phyloP scores from a whole-genome alignment of 352 stramenopile species.

The Thraustotheca clavata region DNA sequence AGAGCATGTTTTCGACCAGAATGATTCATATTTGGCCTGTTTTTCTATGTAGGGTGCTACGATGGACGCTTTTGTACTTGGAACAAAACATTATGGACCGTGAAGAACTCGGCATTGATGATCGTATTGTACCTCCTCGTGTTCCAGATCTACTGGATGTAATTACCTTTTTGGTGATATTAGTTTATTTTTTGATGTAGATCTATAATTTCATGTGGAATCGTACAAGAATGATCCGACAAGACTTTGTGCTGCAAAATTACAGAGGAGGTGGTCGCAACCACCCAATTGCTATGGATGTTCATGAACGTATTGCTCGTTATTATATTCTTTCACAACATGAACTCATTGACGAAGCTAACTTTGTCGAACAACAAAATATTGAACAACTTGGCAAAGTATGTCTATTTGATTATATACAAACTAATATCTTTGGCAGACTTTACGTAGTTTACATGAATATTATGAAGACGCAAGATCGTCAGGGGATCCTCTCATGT shows the following conservation, averaged over 20 bases:
- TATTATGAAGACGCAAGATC: conserved; percentile 82
- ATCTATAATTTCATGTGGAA: conserved; percentile 98
- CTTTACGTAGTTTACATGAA: conserved; percentile 80
- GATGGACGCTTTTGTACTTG: conserved; percentile 73
- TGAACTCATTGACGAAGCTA: conserved; percentile 79
- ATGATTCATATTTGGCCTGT: not conserved
- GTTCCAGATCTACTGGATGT: conserved; percentile 60
- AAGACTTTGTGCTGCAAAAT: conserved; percentile 96
- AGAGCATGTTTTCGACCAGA: not conserved
- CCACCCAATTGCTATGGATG: conserved; percentile 86
- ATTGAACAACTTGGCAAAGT: conserved; percentile 76
- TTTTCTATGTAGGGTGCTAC: conserved; percentile 38
- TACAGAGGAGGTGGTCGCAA: conserved; percentile 91
- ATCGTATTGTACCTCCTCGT: conserved; percentile 60
- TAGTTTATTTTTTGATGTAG: conserved; percentile 27
- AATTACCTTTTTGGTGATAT: not conserved
- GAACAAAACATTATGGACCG: conserved; percentile 82
- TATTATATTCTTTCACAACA: conserved; percentile 95
- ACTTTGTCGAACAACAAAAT: conserved; percentile 83
- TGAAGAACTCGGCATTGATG: conserved; percentile 48
- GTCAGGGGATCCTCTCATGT: conserved; percentile 35
- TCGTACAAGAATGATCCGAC: conserved; percentile 92
- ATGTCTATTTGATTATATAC: not conserved
- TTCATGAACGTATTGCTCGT: conserved; percentile 92
- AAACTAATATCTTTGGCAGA: conserved; percentile 26